Evolutionary conservation across 441 rosid genomes (phyloP).

Genomic region (Erodium moschatum): DNA sequence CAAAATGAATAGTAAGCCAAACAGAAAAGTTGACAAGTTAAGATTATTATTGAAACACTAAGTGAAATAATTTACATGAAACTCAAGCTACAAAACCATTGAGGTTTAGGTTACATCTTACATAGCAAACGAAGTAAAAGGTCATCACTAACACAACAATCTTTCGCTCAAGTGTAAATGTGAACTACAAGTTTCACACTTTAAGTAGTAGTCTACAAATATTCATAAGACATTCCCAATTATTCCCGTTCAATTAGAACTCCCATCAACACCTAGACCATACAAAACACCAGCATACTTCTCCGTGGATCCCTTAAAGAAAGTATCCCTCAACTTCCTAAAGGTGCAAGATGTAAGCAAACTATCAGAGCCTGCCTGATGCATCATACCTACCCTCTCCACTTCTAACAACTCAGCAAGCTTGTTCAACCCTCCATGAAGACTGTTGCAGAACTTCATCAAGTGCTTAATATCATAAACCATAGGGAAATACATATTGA

Average conservation of each 20-base stretch:
- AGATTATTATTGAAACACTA: conserved; percentile 42
- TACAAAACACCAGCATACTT: conserved; percentile 49
- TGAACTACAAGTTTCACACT: conserved; percentile 45
- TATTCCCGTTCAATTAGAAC: conserved; percentile 35
- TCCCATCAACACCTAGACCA: conserved; percentile 58
- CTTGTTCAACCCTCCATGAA: conserved; percentile 45
- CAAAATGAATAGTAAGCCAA: background rate
- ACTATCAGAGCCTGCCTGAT: conserved; percentile 53
- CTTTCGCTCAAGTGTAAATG: conserved; percentile 25
- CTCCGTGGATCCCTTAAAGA: conserved; percentile 34
- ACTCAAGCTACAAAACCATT: conserved; percentile 42
- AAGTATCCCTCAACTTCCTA: conserved; percentile 41
- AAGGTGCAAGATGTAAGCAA: conserved; percentile 47
- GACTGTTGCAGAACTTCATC: conserved; percentile 47
- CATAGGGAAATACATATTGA: conserved; percentile 34
- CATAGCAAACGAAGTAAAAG: conserved; percentile 29
- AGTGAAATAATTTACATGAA: conserved; percentile 46
- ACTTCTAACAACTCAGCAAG: conserved; percentile 48
- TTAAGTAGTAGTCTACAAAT: conserved; percentile 45
- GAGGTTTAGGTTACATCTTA: conserved; percentile 34
- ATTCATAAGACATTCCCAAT: conserved; percentile 28
- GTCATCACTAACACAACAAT: conserved; percentile 49
- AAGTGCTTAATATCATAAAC: conserved; percentile 45
- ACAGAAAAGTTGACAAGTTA: conserved; percentile 20
- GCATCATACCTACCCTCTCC: conserved; percentile 43